phyloP scores from a whole-genome alignment of 2,329 filamentous ascomycete genomes.

The Cladosporium sp. region DNA sequence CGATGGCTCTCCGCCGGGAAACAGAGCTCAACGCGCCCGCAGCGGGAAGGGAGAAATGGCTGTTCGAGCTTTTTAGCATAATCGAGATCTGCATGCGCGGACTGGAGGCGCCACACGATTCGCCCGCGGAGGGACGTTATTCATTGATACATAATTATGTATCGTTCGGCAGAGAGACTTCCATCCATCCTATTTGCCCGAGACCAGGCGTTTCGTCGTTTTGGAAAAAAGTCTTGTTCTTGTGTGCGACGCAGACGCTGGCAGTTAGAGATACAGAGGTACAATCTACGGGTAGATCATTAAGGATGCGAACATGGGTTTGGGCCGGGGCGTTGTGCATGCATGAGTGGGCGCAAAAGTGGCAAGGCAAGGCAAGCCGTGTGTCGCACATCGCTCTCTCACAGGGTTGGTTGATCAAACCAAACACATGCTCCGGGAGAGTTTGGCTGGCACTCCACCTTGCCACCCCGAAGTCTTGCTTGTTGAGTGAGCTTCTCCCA shows the following conservation, averaged over 20 bases:
- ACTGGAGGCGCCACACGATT: background rate
- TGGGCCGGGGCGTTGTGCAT: background rate
- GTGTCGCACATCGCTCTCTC: background rate
- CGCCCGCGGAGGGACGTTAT: background rate
- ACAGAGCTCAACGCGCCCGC: conserved; percentile 16
- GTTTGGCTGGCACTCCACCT: conserved; percentile 19
- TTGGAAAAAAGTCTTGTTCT: background rate
- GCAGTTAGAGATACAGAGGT: conserved; percentile 2
- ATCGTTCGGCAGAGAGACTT: background rate
- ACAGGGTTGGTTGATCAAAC: background rate
- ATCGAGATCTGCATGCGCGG: conserved; percentile 16
- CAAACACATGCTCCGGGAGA: conserved; percentile 5
- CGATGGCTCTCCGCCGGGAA: background rate
- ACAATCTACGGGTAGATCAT: conserved; percentile 14
- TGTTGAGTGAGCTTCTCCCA: conserved; percentile 4
- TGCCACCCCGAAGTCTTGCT: conserved; percentile 16
- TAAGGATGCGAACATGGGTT: conserved; percentile 13
- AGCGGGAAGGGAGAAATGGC: conserved; percentile 2
- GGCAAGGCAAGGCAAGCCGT: background rate
- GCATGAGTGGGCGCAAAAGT: background rate
- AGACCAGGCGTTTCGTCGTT: conserved; percentile 10
- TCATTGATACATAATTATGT: background rate
- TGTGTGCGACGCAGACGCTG: conserved; percentile 8
- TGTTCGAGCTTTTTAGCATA: background rate
- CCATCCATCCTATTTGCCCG: background rate